Conservation (phyloP, 805 yeast species). For the Candida qinlingensis region DNA sequence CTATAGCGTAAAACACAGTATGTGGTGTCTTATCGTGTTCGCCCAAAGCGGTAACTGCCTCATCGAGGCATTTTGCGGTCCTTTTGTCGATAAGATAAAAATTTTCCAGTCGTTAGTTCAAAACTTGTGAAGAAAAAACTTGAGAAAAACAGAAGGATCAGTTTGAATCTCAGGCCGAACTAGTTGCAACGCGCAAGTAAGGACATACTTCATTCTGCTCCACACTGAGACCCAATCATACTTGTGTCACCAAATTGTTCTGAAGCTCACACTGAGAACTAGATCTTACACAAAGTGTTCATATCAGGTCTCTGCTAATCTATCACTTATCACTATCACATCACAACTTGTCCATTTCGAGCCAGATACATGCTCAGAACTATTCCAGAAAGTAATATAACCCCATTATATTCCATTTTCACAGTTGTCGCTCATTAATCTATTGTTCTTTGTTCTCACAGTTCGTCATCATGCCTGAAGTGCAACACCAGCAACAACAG, state of each 20-base stretch:
- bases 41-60: background rate
- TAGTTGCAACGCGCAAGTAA: no score
- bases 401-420: no score
- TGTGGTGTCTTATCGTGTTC: conserved; percentile 2
- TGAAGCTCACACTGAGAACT: background rate
- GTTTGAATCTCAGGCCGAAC: no score
- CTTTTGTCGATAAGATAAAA: conserved; percentile 13
- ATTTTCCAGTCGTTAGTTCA: background rate
- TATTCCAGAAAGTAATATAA: no score
- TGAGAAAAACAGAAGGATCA: background rate
- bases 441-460: background rate
- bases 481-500: conserved; percentile 3
- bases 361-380: no score
- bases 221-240: no score
- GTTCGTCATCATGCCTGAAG: conserved; percentile 2
- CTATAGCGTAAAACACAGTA: background rate
- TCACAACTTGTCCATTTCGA: background rate
- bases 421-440: background rate
- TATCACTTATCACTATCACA: background rate
- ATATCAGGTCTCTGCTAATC: background rate
- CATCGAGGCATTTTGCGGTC: background rate
- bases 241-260: no score
- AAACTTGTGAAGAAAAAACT: conserved; percentile 1
- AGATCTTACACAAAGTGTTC: background rate
- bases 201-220: no score